Percentiles rank a stretch among this genome's conserved stretches.
These are phyloP conservation scores for Gracilariopsis chorda DNA, from an alignment of 23 red algal species.

Conservation along the genomic window DNA sequence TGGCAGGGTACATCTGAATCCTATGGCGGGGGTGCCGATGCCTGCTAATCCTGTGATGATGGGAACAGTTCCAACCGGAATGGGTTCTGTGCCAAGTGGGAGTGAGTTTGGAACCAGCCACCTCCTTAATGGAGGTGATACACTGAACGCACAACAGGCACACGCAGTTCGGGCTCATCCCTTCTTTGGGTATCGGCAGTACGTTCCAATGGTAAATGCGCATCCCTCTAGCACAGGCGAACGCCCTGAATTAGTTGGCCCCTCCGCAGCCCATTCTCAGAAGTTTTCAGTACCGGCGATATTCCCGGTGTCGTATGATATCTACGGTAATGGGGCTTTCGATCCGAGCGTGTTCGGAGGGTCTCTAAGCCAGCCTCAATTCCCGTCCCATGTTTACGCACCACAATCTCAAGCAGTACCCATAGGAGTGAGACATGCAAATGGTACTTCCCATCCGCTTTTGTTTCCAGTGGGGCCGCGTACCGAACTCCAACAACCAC, in stretches of 20 bases:
- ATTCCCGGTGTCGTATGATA: constrained; percentile 24
- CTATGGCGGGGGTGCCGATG: not conserved
- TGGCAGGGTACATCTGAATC: not conserved
- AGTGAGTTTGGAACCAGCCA: not conserved
- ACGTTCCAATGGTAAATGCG: constrained; percentile 40
- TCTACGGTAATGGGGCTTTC: not conserved
- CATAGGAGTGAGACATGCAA: not conserved
- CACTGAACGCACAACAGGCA: not conserved
- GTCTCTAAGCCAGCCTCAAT: not conserved
- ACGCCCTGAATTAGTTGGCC: not conserved
- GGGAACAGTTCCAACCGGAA: not conserved
- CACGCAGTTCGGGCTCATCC: constrained; percentile 6
- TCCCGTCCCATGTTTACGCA: not conserved
- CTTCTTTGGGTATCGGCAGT: constrained; percentile 42
- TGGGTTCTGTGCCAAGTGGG: not conserved
- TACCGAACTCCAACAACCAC: not conserved
- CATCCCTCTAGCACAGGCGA: not conserved
- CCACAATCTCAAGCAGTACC: not conserved
- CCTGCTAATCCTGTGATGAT: not conserved
- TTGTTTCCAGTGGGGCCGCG: not conserved
- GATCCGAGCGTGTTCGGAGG: not conserved
- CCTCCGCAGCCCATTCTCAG: not conserved
- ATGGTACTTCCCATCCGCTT: not conserved
- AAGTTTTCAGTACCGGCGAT: constrained; percentile 6
- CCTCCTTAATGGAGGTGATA: not conserved